Percentiles rank a stretch among this genome's conserved stretches.
phyloP scores from a whole-genome alignment of 805 yeast species.

The Yarrowia keelungensis region DNA sequence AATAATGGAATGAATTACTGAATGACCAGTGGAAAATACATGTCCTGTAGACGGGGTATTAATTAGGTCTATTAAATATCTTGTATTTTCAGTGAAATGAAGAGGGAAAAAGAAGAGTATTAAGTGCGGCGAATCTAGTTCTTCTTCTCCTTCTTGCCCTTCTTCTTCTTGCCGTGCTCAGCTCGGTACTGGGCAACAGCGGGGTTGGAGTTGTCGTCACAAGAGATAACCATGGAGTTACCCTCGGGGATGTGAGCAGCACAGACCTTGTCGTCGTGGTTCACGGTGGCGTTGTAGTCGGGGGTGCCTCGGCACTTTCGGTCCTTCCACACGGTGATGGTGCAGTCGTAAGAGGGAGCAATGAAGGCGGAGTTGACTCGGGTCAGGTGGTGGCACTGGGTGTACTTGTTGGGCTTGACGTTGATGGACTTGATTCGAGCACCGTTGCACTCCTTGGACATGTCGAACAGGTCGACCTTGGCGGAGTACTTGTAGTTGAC shows the following conservation, averaged over 20 bases:
- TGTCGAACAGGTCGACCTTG: slow-evolving; percentile 37
- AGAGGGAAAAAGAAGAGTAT: neutral
- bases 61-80: slow-evolving; percentile 34
- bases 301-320: slow-evolving; percentile 35
- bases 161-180: slow-evolving; percentile 18
- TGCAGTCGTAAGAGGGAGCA: slow-evolving; percentile 38
- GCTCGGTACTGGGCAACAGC: slow-evolving; percentile 15
- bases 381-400: slow-evolving; percentile 26
- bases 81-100: slow-evolving; percentile 23
- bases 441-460: slow-evolving; percentile 36
- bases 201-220: slow-evolving; percentile 37
- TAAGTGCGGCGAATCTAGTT: slow-evolving; percentile 17
- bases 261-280: slow-evolving; percentile 35
- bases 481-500: slow-evolving; percentile 40
- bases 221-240: slow-evolving; percentile 18
- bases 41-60: slow-evolving; percentile 1
- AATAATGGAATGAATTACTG: slow-evolving; percentile 11
- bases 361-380: slow-evolving; percentile 22
- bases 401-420: slow-evolving; percentile 39
- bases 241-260: slow-evolving; percentile 33
- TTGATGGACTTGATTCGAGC: slow-evolving; percentile 39
- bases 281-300: slow-evolving; percentile 37
- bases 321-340: slow-evolving; percentile 37
- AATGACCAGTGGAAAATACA: slow-evolving; percentile 10
- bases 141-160: slow-evolving; percentile 22